A percentile compares a stretch with the other conserved stretches of the same genome.
Evolutionary conservation across 1,284 basidiomycete genomes (phyloP).

Genomic region (Neonothopanus nambi): DNA sequence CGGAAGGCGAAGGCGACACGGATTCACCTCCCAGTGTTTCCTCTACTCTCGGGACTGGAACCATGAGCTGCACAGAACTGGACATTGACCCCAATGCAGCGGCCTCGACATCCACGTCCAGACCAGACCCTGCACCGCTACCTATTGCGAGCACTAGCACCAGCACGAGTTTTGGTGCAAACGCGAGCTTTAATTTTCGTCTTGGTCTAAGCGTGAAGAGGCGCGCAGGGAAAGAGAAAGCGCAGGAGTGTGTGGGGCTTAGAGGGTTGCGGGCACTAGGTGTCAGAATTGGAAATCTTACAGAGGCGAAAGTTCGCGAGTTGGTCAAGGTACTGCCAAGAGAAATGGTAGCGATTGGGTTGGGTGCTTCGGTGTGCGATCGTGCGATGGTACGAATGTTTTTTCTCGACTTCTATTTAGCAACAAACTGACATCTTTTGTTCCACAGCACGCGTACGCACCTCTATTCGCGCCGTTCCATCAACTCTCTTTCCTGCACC

Average conservation of each 20-base stretch:
- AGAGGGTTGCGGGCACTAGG: constrained; percentile 52
- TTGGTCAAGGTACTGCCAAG: constrained; percentile 47
- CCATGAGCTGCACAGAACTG: not conserved
- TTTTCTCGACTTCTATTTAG: not conserved
- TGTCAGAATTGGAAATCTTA: constrained; percentile 53
- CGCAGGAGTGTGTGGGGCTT: not conserved
- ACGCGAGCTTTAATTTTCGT: constrained; percentile 2
- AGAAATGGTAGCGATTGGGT: constrained; percentile 52
- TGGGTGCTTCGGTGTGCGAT: constrained; percentile 50
- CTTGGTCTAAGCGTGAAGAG: not conserved
- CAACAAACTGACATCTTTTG: not conserved
- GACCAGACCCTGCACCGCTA: too few relatives aligned
- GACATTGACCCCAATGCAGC: not conserved
- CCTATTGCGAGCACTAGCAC: not conserved
- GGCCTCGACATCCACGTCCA: not conserved
- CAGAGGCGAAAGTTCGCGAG: constrained; percentile 33
- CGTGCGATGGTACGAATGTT: constrained; percentile 44
- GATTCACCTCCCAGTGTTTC: too few relatives aligned
- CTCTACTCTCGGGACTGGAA: too few relatives aligned
- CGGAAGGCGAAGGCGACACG: too few relatives aligned
- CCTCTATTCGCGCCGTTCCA: constrained; percentile 45
- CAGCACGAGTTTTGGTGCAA: constrained; percentile 9
- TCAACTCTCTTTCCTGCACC: constrained; percentile 57
- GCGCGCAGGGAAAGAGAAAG: not conserved
- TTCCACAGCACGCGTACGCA: constrained; percentile 51